Conservation (phyloP, 768 basidiomycete genomes). For the Suillus occidentalis region DNA sequence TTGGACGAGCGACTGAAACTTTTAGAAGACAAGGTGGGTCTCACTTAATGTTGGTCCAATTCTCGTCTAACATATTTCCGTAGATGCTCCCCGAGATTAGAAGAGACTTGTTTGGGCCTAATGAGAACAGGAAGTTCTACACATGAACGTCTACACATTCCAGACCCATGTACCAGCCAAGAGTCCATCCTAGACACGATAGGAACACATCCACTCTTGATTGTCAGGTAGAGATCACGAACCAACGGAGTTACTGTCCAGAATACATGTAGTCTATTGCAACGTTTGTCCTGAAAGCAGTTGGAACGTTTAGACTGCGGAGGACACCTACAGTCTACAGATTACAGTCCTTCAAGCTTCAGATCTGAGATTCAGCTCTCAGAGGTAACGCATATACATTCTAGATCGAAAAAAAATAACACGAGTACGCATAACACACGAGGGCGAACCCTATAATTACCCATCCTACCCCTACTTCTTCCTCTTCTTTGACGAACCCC, state of each 20-base stretch:
- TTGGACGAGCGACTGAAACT: constrained; percentile 88
- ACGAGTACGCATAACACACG: neutral
- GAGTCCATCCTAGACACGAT: neutral
- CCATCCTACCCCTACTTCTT: constrained; percentile 4
- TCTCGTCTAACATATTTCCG: constrained; percentile 6
- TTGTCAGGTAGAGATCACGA: neutral
- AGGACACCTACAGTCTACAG: neutral
- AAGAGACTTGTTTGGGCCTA: constrained; percentile 82
- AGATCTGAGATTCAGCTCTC: too few relatives aligned
- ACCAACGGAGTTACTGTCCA: neutral
- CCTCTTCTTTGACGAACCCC: constrained; percentile 18
- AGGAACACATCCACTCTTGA: neutral
- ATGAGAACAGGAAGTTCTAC: constrained; percentile 92
- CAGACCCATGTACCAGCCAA: neutral
- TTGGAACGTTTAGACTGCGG: neutral
- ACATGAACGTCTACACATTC: constrained; percentile 40
- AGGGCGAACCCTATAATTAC: neutral
- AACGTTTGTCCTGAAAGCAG: neutral
- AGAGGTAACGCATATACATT: neutral
- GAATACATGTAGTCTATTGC: neutral
- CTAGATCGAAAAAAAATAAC: neutral
- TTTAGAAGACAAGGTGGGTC: constrained; percentile 82
- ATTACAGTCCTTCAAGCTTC: neutral
- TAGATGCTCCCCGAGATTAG: constrained; percentile 97
- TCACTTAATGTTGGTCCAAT: neutral